A percentile compares a stretch with the other conserved stretches of the same genome.
Evolutionary conservation across 2,329 filamentous ascomycete genomes (phyloP).

Genomic region (Talaromyces verruculosus): DNA sequence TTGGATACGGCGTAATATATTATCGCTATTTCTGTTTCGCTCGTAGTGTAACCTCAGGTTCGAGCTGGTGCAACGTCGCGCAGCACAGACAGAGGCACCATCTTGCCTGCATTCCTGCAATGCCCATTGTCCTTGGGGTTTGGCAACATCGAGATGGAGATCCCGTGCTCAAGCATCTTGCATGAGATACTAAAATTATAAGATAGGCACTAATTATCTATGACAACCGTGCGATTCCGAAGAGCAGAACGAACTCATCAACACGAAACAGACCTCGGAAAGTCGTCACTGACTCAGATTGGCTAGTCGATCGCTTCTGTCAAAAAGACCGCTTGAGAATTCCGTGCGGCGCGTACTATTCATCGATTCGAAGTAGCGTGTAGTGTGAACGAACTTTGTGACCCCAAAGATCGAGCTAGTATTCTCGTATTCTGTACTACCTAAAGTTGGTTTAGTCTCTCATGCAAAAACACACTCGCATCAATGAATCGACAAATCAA

Average conservation of each 20-base stretch:
- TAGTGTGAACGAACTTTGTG: neutral
- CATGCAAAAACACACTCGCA: neutral
- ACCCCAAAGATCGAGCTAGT: neutral
- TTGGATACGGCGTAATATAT: neutral
- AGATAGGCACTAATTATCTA: neutral
- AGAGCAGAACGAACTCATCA: neutral
- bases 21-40: neutral
- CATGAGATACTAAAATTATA: neutral
- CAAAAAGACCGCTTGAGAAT: neutral
- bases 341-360: neutral
- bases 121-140: neutral
- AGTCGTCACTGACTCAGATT: neutral
- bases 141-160: neutral
- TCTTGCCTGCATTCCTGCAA: neutral
- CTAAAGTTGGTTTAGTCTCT: neutral
- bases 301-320: neutral
- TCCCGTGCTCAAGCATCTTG: neutral
- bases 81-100: neutral
- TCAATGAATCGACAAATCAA: constrained; percentile 8
- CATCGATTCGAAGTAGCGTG: neutral
- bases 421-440: neutral
- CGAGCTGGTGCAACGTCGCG: constrained; percentile 13
- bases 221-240: neutral
- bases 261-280: neutral
- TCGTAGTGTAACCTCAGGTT: constrained; percentile 11